Base-by-base conservation (phyloP, 1,284 basidiomycete species). In the Ustilago trichophora region DNA sequence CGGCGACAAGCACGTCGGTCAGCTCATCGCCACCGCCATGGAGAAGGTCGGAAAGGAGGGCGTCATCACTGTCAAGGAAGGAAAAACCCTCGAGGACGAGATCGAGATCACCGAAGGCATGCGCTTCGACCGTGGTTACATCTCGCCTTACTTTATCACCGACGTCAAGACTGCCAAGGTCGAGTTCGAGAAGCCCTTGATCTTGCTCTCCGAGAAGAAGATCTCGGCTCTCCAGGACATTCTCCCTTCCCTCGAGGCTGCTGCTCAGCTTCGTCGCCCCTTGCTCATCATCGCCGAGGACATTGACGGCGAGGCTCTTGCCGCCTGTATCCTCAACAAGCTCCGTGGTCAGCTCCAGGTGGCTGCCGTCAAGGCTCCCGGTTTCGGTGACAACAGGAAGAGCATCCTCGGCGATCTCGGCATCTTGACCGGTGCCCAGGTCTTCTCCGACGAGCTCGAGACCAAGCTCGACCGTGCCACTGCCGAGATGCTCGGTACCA, bases 31-130 rank as follows among this genome's bases (percentile, higher is more conserved):
- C n/a, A 92, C 93, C 81, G 95, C 95, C 3, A 98, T 98, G 95
- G 95, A 98, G 85, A 97, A 97, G 84, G 95, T 98, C 67, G 95
- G 95, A 82, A 97, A 97, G 86, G 95, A 98, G 85, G 95, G 95
- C 83, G 95, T 98, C 82, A 98, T 98, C 85, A 98, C 95, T 62
- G 94, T 98, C 83, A 97, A 96, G 86, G 95, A 98, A 84, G 95
- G 95, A 52, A 89, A 90, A 71, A 98, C 95, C 12, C 95, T 95
- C 73, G 93, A 97, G 78, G 95, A 98, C 82, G 83, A 97, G 85
- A 98, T 98, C 82, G 95, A 98, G 83, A 94, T 98, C 81, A 98
- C 95, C 26, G 95, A 98, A 85, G 95, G 95, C 82, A 98, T 98
- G 95, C 89, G 93, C 79, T 98, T 98, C 85, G 95, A 98, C 88